Base-by-base conservation (phyloP, 106 monocot genomes). In the Acorus calamus region DNA sequence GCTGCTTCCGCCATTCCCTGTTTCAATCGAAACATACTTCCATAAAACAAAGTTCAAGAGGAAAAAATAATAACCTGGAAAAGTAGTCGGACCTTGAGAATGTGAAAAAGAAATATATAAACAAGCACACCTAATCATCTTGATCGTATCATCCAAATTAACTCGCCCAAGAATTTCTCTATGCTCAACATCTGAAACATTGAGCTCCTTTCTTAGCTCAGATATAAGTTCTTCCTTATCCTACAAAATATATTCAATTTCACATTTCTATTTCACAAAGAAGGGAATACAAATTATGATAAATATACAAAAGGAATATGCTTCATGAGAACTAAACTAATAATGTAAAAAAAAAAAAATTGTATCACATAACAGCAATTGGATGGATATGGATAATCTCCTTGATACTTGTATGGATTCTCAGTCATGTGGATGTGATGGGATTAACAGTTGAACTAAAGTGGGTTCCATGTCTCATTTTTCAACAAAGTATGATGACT, bases 131-230 rank as follows among this genome's bases (percentile, higher is more conserved):
- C 84, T 76, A 64, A 84, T 47, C 6, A 68, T 66, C 63, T 81
- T 88, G 76, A 84, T 69, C 43, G 64, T 62, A 7, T 74, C 73
- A 76, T 88, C 78, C 42, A 73, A 66, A 72, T 62, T 81, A 45
- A 88, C 51, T 60, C 73, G 68, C 55, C 60, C 68, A 63, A 84
- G 73, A 28, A 84, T 81, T 67, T 84, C 80, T 57, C 76, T 78
- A 62, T 84, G 88, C 44, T 88, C 84, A 56, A 12, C 56, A 68
- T 84, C 78, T 50, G 84, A 81, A 69, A 88, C 68, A 46, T 79
- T 84, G 49, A 88, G 79, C 62, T 84, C 84, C 51, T 73, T 88
- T 53, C 84, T 78, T 44, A 84, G 53, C 4, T 88, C 76, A n/a
- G 78, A 62, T 42, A 88, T 69, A 61, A 84, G 81, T 42, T 13